Conservation (phyloP, 805 yeast species). For the Lipomyces sp. region DNA sequence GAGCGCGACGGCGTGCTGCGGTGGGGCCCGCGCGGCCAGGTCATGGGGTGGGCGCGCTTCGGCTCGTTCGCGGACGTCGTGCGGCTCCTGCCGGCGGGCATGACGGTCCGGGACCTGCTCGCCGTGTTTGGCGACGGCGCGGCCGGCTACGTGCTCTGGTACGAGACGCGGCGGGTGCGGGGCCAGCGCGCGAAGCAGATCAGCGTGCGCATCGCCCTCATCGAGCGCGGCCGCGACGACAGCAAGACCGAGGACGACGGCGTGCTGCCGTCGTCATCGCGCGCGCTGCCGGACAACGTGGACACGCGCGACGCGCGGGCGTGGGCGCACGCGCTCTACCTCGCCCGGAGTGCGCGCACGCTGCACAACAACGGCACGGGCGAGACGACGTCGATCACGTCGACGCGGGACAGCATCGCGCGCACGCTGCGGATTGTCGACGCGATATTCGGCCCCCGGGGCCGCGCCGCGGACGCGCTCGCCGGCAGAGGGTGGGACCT, state of each 20-base stretch:
- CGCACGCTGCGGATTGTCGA: constrained; percentile 14
- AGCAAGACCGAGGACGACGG: constrained; percentile 1
- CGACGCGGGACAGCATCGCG: constrained; percentile 10
- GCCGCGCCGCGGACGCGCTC: constrained; percentile 1
- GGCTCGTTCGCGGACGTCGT: constrained; percentile 31
- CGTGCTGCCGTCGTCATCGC: not conserved
- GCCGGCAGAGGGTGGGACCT: not conserved
- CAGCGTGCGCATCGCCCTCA: constrained; percentile 30
- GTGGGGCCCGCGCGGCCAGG: constrained; percentile 31
- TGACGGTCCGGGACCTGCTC: constrained; percentile 11
- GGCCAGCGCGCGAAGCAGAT: constrained; percentile 12
- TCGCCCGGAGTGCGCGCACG: constrained; percentile 24
- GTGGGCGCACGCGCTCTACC: constrained; percentile 36
- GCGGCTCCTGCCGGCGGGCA: constrained; percentile 19
- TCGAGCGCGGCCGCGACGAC: constrained; percentile 9
- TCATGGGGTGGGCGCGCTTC: constrained; percentile 33
- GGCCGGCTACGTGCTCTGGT: constrained; percentile 31
- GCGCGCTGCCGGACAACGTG: not conserved
- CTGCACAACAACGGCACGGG: constrained; percentile 1
- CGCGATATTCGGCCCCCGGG: constrained; percentile 4
- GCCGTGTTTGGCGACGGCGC: constrained; percentile 17
- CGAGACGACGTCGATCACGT: constrained; percentile 1
- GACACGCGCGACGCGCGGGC: constrained; percentile 32
- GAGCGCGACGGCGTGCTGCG: constrained; percentile 36
- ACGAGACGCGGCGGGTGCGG: constrained; percentile 11